Percentiles rank a stretch among this genome's conserved stretches.
Conservation (phyloP, 2,329 filamentous ascomycete species). For the Aureobasidium sp. region DNA sequence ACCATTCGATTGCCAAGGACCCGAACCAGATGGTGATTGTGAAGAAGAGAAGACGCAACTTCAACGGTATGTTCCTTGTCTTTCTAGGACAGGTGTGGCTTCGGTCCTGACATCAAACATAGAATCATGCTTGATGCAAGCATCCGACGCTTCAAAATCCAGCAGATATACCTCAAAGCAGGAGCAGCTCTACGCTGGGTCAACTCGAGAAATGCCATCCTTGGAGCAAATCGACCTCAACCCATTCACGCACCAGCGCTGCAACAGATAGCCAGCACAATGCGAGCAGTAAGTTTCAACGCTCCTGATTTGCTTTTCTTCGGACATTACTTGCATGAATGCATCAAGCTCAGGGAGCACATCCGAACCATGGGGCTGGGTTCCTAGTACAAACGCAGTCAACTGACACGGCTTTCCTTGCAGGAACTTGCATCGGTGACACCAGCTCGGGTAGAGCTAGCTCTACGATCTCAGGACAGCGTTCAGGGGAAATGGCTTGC, state of each 20-base stretch:
- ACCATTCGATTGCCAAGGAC: conserved; percentile 41
- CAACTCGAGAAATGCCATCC: conserved; percentile 42
- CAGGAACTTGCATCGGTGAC: conserved; percentile 52
- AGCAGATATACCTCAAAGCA: conserved; percentile 52
- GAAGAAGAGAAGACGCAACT: conserved; percentile 51
- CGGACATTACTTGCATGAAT: not conserved
- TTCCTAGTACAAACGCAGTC: not conserved
- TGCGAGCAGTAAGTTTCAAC: conserved; percentile 32
- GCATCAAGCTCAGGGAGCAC: not conserved
- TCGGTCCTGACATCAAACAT: conserved; percentile 13
- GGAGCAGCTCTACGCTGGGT: conserved; percentile 53
- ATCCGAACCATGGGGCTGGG: not conserved
- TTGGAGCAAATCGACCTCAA: conserved; percentile 43
- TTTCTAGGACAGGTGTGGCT: not conserved
- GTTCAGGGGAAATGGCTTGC: conserved; percentile 53
- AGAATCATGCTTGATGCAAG: conserved; percentile 55
- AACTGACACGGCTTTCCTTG: not conserved
- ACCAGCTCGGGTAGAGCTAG: conserved; percentile 47
- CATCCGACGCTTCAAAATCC: conserved; percentile 52
- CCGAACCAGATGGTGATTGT: conserved; percentile 36
- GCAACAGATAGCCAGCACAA: conserved; percentile 39
- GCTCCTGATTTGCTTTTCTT: not conserved
- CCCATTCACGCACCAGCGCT: conserved; percentile 41
- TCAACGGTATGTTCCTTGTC: conserved; percentile 38
- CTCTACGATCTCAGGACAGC: conserved; percentile 47